These are phyloP conservation scores for Mimosa bimucronata DNA, from an alignment of 306 rosid species.

Conservation along the genomic window DNA sequence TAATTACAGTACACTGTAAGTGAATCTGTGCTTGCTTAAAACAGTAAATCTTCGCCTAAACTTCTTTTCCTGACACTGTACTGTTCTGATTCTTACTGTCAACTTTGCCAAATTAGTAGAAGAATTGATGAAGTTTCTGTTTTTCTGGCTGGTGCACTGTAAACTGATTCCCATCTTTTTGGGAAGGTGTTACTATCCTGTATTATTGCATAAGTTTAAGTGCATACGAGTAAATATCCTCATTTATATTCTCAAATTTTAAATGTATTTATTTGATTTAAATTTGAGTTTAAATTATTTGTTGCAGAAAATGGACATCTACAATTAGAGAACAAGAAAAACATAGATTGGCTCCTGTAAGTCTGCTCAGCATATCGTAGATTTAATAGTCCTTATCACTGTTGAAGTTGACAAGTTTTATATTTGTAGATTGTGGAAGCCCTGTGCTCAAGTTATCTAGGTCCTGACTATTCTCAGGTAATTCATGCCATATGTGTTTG, in stretches of 20 bases:
- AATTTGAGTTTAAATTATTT: constrained; percentile 40
- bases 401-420: constrained; percentile 43
- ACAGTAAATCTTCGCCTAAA: constrained; percentile 2
- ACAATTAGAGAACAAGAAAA: constrained; percentile 77
- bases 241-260: constrained; percentile 14
- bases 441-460: constrained; percentile 81
- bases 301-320: constrained; percentile 90
- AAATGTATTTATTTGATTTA: constrained; percentile 16
- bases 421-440: constrained; percentile 85
- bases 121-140: neutral
- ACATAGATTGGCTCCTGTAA: constrained; percentile 84
- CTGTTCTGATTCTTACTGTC: neutral
- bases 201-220: neutral
- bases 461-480: constrained; percentile 94
- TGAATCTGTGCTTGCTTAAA: neutral
- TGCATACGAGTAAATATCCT: constrained; percentile 16
- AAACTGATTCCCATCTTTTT: neutral
- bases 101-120: neutral
- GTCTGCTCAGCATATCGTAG: constrained; percentile 43
- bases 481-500: constrained; percentile 31
- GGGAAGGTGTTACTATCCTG: neutral
- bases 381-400: constrained; percentile 16
- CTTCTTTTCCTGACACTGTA: neutral
- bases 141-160: neutral
- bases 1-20: neutral